Base-by-base conservation (phyloP, 2,329 filamentous ascomycete genomes). In the Coleophoma cylindrospora region DNA sequence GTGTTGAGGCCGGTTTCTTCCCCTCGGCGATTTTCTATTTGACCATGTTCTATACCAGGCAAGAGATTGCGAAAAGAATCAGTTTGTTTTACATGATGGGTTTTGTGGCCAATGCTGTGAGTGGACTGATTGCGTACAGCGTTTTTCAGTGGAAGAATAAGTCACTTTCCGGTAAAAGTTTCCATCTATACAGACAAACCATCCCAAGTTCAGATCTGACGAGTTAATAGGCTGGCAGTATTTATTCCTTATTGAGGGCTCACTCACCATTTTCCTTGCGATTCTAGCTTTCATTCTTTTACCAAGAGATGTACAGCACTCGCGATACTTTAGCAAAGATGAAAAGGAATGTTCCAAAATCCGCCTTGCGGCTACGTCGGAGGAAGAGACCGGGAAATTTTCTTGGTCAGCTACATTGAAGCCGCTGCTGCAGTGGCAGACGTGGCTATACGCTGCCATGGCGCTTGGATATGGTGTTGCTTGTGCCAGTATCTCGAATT, bases 1-100 rank as follows among this genome's bases (percentile, higher is more conserved):
- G 17, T 19, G 43, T 33, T 22, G 43, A 45, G 32, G 43, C 43
- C 43, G 43, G 43, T 33, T 45, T 15, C 15, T 50, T 46, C 27
- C 48, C 48, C 4, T 49, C 50, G 12, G 54, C 52, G n/a, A 51
- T 57, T 21, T 55, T 54, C 46, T 55, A 55, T 40, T 47, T 57
- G 34, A 57, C 53, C 13, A 43, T 50, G 36, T 38, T 38, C 36
- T 38, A 38, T 17, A 38, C 36, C 36, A 14, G 7, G 15, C 36
- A 17, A 9, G 7, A 38, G 15, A 14, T 38, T 14, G 36, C 7
- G 13, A 7, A 14, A 7, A 14, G 36, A 14, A 38, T 38, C 13
- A 17, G 36, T 38, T 4, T 38, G 11, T 4, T 38, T 7, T 38
- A 38, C 11, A 38, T 38, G 36, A 9, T 38, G 36, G 36, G 36